Conservation (phyloP, 2,329 filamentous ascomycete species). For the Amesomyces nigricolor region DNA sequence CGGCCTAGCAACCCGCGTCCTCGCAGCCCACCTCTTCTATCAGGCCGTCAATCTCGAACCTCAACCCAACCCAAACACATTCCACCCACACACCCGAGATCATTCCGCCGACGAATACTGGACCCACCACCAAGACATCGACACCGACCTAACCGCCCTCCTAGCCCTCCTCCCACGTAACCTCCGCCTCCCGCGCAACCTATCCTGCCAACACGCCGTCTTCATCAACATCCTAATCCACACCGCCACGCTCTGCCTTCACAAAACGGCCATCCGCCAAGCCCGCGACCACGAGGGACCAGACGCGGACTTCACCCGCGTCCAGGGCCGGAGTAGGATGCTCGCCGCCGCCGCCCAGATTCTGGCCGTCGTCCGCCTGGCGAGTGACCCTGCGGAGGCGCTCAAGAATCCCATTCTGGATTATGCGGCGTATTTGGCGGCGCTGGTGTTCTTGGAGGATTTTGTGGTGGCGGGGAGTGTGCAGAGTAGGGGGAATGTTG, state of each 20-base stretch:
- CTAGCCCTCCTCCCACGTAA: slow-evolving; percentile 53
- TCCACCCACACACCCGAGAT: slow-evolving; percentile 48
- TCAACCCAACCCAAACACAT: background rate
- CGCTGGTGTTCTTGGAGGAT: slow-evolving; percentile 66
- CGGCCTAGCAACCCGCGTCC: slow-evolving; percentile 44
- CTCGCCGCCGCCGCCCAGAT: slow-evolving; percentile 59
- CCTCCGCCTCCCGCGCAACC: slow-evolving; percentile 52
- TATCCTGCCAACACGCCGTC: slow-evolving; percentile 55
- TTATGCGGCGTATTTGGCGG: slow-evolving; percentile 66
- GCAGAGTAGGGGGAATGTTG: too few species aligned
- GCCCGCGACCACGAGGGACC: slow-evolving; percentile 56
- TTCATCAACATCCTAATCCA: slow-evolving; percentile 65
- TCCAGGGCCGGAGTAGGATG: too few species aligned
- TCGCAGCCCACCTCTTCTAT: slow-evolving; percentile 3
- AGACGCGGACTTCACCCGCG: slow-evolving; percentile 39
- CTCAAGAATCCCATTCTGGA: slow-evolving; percentile 66
- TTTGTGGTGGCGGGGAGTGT: slow-evolving; percentile 29
- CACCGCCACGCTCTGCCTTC: slow-evolving; percentile 62
- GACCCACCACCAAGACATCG: slow-evolving; percentile 58
- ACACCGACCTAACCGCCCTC: slow-evolving; percentile 57
- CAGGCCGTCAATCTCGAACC: background rate
- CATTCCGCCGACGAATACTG: slow-evolving; percentile 57
- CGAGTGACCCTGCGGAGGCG: slow-evolving; percentile 32
- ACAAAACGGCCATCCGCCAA: slow-evolving; percentile 30
- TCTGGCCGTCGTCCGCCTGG: slow-evolving; percentile 61